Percentiles rank a stretch among this genome's conserved stretches.
Conservation (phyloP, 495 filamentous ascomycete species). For the Neurospora intermedia region DNA sequence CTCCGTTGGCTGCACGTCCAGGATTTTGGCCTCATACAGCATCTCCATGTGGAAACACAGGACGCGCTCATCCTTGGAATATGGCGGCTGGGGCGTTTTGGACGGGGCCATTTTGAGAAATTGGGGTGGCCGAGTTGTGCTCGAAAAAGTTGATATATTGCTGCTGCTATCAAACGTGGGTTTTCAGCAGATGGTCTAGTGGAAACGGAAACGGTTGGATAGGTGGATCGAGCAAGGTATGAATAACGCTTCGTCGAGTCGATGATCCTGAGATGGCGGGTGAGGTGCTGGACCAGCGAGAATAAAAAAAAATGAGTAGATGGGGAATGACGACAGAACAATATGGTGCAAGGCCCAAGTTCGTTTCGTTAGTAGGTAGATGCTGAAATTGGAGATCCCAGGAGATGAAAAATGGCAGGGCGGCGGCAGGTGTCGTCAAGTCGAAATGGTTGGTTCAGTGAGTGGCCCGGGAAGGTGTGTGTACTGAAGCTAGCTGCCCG, state of each 20-base stretch:
- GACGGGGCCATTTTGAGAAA: constrained; percentile 26
- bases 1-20: constrained; percentile 59
- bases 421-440: neutral
- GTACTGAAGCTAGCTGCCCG: neutral
- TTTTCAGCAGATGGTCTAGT: neutral
- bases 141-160: neutral
- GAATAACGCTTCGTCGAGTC: neutral
- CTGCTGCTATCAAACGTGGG: neutral
- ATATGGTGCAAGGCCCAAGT: neutral
- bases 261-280: neutral
- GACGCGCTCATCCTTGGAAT: constrained; percentile 81
- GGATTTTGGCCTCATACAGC: constrained; percentile 92
- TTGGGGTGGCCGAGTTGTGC: neutral
- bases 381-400: neutral
- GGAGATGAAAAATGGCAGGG: neutral
- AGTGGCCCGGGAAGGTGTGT: neutral
- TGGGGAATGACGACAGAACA: neutral
- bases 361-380: neutral
- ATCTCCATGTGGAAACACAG: constrained; percentile 96
- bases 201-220: neutral
- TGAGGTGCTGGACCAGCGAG: neutral
- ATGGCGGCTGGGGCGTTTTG: constrained; percentile 42
- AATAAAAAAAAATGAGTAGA: neutral
- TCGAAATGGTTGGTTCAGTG: neutral
- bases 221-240: neutral